Evolutionary conservation across 805 yeast genomes (phyloP).

Genomic region (Schizosaccharomyces octosporus): DNA sequence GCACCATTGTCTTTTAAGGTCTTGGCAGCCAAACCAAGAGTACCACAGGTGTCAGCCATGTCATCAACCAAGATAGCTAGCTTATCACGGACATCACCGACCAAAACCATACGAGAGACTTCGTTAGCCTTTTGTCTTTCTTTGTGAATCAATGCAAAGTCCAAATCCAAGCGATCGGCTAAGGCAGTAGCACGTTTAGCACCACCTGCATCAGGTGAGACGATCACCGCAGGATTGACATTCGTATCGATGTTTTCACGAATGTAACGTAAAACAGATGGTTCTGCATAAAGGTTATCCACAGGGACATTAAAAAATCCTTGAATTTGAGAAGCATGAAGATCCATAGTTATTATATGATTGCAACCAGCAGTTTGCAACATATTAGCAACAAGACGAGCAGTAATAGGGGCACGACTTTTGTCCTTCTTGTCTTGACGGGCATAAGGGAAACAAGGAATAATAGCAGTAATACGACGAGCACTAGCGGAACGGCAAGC

Average conservation of each 20-base stretch:
- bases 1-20: conserved; percentile 64
- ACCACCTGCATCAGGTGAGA: conserved; percentile 97
- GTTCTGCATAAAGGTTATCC: conserved; percentile 87
- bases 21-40: conserved; percentile 83
- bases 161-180: conserved; percentile 76
- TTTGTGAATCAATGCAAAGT: conserved; percentile 86
- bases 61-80: conserved; percentile 77
- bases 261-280: conserved; percentile 63
- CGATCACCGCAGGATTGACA: conserved; percentile 40
- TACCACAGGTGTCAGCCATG: conserved; percentile 97
- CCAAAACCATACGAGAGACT: conserved; percentile 81
- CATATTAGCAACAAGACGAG: conserved; percentile 77
- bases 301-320: conserved; percentile 91
- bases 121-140: conserved; percentile 90
- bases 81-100: conserved; percentile 74
- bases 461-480: conserved; percentile 73
- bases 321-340: conserved; percentile 93
- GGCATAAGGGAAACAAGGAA: conserved; percentile 91
- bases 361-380: conserved; percentile 83
- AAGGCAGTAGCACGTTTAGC: conserved; percentile 88
- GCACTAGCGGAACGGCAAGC: conserved; percentile 95
- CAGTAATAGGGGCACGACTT: conserved; percentile 87
- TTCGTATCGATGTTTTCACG: conserved; percentile 27
- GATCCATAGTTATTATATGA: conserved; percentile 88
- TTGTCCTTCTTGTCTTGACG: conserved; percentile 94